Conservation (phyloP, 257 asterid species). For the Solanum bulbocastanum region DNA sequence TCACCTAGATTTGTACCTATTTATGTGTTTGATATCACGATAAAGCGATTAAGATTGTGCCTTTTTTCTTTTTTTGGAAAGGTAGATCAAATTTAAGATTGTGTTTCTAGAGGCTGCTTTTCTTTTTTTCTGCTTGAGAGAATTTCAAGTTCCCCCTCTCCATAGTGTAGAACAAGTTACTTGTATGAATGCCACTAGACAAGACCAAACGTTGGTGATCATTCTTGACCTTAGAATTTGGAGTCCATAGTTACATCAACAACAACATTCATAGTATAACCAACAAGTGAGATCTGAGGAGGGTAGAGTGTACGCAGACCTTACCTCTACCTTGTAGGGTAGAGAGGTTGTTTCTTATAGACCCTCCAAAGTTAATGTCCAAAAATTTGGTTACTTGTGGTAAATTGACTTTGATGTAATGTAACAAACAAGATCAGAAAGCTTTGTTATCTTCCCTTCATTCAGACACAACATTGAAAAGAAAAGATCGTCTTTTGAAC, state of each 20-base stretch:
- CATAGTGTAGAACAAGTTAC: background rate
- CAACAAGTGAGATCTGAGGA: background rate
- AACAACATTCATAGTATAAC: background rate
- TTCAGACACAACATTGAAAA: background rate
- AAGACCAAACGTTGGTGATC: background rate
- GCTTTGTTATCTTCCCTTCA: background rate
- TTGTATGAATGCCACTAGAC: background rate
- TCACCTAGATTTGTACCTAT: background rate
- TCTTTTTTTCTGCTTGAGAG: too few relatives aligned
- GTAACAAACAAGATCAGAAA: background rate
- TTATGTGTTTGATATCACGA: background rate
- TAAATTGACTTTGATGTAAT: background rate
- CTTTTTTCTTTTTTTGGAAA: too few relatives aligned
- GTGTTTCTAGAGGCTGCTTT: background rate
- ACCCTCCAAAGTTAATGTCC: background rate
- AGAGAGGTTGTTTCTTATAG: background rate
- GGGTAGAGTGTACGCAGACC: background rate
- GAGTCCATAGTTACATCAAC: background rate
- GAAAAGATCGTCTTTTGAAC: background rate
- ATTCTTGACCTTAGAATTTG: background rate
- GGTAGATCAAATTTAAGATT: background rate
- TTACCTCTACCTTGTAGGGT: background rate
- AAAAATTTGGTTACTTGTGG: background rate
- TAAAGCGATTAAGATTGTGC: background rate
- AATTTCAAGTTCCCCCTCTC: background rate